These are phyloP conservation scores for Irpex lacteus DNA, from an alignment of 1,284 basidiomycete genomes.

Conservation along the genomic window DNA sequence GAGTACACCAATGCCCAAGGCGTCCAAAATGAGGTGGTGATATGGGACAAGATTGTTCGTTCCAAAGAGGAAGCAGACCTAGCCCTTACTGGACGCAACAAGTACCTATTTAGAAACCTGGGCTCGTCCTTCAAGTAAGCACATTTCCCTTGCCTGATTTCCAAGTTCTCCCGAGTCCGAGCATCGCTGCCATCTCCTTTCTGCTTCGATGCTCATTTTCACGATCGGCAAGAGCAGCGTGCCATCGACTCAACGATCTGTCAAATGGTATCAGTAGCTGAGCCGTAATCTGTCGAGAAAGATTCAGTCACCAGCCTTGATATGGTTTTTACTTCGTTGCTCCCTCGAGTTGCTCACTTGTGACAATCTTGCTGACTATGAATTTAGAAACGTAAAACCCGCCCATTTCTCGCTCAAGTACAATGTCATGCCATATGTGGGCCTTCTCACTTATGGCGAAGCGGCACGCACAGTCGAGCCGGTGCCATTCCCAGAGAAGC, in stretches of 20 bases:
- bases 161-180: neutral
- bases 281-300: neutral
- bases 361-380: constrained; percentile 6
- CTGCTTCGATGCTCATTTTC: neutral
- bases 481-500: constrained; percentile 45
- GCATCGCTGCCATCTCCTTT: neutral
- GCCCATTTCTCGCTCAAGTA: constrained; percentile 80
- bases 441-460: constrained; percentile 73
- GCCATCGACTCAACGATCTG: neutral
- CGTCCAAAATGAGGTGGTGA: constrained; percentile 81
- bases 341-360: constrained; percentile 13
- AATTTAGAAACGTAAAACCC: constrained; percentile 55
- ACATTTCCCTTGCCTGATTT: neutral
- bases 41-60: constrained; percentile 90
- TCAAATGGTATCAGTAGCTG: neutral
- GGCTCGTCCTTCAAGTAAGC: constrained; percentile 76
- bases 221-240: neutral
- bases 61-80: constrained; percentile 74
- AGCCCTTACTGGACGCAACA: constrained; percentile 68
- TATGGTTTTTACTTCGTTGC: constrained; percentile 10
- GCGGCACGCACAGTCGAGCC: constrained; percentile 58
- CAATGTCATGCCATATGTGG: constrained; percentile 90
- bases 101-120: constrained; percentile 81
- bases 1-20: constrained; percentile 74
- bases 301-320: neutral